These are phyloP conservation scores for Epichloe gansuensis DNA, from an alignment of 2,329 filamentous ascomycete genomes.

Conservation along the genomic window DNA sequence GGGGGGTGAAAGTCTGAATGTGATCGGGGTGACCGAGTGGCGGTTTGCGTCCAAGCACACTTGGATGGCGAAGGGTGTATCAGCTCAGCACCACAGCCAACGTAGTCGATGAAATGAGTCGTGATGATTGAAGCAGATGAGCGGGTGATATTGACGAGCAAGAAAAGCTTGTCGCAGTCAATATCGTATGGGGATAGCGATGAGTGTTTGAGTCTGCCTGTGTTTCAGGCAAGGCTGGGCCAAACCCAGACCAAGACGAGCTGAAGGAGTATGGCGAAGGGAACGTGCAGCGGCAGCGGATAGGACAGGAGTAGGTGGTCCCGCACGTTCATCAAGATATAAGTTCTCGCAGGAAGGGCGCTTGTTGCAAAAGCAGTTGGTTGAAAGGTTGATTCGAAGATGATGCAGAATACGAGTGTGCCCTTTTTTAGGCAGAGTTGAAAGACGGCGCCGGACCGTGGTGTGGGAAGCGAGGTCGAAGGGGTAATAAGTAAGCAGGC, in stretches of 20 bases:
- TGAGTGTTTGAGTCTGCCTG: constrained; percentile 5
- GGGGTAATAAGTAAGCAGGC: neutral
- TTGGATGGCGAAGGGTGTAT: neutral
- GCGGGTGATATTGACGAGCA: constrained; percentile 2
- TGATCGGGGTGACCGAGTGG: constrained; percentile 7
- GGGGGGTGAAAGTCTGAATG: neutral
- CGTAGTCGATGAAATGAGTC: neutral
- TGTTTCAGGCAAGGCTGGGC: constrained; percentile 16
- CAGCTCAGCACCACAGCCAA: neutral
- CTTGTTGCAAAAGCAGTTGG: neutral
- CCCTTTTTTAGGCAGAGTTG: neutral
- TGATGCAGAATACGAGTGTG: neutral
- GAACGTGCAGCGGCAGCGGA: constrained; percentile 1
- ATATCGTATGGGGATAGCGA: constrained; percentile 6
- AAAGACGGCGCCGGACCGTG: constrained; percentile 1
- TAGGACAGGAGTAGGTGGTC: neutral
- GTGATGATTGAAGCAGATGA: constrained; percentile 6
- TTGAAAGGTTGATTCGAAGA: neutral
- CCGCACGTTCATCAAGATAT: neutral
- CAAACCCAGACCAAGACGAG: neutral
- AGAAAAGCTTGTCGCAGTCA: constrained; percentile 5
- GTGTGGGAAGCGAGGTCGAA: neutral
- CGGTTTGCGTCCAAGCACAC: constrained; percentile 6
- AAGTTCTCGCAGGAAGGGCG: neutral
- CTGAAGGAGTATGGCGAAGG: constrained; percentile 3